A percentile compares a stretch with the other conserved stretches of the same genome.
These are phyloP conservation scores for Podospora sp. DNA, from an alignment of 495 filamentous ascomycete species.

Conservation along the genomic window DNA sequence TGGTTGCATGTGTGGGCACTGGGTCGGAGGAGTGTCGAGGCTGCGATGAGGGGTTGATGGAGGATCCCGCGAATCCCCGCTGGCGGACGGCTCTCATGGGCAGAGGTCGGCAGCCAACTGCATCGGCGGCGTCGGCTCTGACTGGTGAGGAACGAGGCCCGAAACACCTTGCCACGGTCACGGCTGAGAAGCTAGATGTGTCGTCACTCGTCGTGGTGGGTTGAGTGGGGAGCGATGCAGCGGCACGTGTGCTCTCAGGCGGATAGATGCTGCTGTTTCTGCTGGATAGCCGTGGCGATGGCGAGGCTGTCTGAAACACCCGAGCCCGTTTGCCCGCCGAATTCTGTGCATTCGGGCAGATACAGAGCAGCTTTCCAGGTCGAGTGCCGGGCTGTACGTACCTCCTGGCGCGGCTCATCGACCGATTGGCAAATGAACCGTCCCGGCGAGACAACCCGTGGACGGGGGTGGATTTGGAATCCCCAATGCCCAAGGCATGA, in stretches of 20 bases:
- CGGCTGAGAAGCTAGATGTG: conserved; percentile 12
- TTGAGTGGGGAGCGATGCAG: conserved; percentile 1
- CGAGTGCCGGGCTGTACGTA: not conserved
- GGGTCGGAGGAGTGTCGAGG: not conserved
- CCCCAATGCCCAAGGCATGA: not conserved
- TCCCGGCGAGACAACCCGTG: not conserved
- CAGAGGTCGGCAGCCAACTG: conserved; percentile 14
- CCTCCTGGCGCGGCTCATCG: not conserved
- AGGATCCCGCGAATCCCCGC: not conserved
- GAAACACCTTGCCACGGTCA: conserved; percentile 7
- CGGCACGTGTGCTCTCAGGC: conserved; percentile 12
- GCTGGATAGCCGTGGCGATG: not conserved
- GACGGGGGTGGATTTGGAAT: conserved; percentile 1
- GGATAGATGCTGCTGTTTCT: not conserved
- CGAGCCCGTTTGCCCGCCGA: not conserved
- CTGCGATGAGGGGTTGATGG: not conserved
- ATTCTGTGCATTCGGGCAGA: not conserved
- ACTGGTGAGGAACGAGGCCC: conserved; percentile 12
- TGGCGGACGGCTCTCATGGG: conserved; percentile 1
- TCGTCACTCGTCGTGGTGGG: not conserved
- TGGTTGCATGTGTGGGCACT: conserved; percentile 30
- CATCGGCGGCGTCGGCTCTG: not conserved
- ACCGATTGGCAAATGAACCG: not conserved
- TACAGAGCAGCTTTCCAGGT: conserved; percentile 4
- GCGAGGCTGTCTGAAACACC: conserved; percentile 17